Evolutionary conservation across 1,284 basidiomycete species (phyloP).

Genomic region (Nidula niveotomentosa): DNA sequence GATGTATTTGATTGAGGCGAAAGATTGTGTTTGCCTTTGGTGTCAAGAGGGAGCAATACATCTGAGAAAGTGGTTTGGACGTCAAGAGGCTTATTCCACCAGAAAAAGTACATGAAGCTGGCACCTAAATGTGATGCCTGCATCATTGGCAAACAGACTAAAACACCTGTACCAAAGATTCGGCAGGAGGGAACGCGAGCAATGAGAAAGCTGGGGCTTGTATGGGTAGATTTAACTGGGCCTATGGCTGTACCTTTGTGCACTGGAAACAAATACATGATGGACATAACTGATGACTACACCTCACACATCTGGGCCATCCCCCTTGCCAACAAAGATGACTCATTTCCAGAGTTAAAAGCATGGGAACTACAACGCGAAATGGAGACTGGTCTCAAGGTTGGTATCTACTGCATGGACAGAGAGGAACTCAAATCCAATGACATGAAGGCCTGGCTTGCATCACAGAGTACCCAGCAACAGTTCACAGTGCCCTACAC

Average conservation of each 20-base stretch:
- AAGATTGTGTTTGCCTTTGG: too few relatives aligned
- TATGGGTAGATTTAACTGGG: conserved; percentile 31
- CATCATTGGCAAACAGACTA: conserved; percentile 17
- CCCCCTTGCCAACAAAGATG: conserved; percentile 21
- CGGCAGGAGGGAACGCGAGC: conserved; percentile 14
- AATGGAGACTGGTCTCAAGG: conserved; percentile 13
- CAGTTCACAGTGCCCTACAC: conserved; percentile 23
- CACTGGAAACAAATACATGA: conserved; percentile 23
- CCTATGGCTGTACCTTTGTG: conserved; percentile 18
- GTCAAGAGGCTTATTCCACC: not conserved
- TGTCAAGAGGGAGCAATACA: too few relatives aligned
- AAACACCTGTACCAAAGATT: conserved; percentile 13
- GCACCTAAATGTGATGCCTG: conserved; percentile 12
- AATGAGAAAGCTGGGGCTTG: conserved; percentile 14
- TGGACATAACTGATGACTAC: conserved; percentile 35
- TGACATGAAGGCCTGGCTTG: conserved; percentile 18
- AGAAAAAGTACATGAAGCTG: not conserved
- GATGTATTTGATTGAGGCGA: too few relatives aligned
- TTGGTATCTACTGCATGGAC: conserved; percentile 18
- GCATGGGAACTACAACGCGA: conserved; percentile 20
- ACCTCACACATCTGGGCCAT: conserved; percentile 25
- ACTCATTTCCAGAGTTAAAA: conserved; percentile 14
- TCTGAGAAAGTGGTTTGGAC: too few relatives aligned
- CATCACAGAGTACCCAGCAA: conserved; percentile 10
- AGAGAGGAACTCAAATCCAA: conserved; percentile 28